Percentiles rank a stretch among this genome's conserved stretches.
phyloP scores from a whole-genome alignment of 345 rosid genomes.

The Moricandia moricandioides region DNA sequence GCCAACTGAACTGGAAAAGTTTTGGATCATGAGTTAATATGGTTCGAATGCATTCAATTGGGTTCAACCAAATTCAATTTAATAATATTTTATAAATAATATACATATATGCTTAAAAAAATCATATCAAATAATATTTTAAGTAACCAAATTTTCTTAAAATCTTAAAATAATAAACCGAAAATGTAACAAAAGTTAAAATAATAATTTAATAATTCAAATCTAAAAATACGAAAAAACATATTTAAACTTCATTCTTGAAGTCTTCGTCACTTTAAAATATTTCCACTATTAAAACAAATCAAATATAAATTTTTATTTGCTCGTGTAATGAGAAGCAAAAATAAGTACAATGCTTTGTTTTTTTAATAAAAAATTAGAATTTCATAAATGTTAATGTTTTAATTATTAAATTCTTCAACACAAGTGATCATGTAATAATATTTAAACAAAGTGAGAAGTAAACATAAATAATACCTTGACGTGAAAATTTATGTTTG shows the following conservation, averaged over 20 bases:
- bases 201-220: no score
- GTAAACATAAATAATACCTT: not conserved
- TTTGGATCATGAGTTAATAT: not conserved
- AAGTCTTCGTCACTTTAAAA: not conserved
- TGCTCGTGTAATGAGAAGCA: not conserved
- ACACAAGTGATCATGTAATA: not conserved
- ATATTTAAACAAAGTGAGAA: not conserved
- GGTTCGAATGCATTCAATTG: not conserved
- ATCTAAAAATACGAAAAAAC: not conserved
- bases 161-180: not conserved
- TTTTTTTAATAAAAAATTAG: not conserved
- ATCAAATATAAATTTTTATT: not conserved
- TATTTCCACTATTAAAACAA: not conserved
- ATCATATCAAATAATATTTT: not conserved
- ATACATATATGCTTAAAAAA: no score
- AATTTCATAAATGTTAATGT: not conserved
- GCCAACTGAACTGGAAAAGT: no score
- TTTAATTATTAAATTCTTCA: no score
- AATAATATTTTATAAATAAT: no score
- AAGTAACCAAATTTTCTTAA: not conserved
- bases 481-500: not conserved
- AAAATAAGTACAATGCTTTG: not conserved
- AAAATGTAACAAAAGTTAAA: no score
- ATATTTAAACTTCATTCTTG: not conserved
- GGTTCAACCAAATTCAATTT: no score